Percentiles rank a stretch among this genome's conserved stretches.
phyloP scores from a whole-genome alignment of 352 stramenopile genomes.

The Pythium sp. region DNA sequence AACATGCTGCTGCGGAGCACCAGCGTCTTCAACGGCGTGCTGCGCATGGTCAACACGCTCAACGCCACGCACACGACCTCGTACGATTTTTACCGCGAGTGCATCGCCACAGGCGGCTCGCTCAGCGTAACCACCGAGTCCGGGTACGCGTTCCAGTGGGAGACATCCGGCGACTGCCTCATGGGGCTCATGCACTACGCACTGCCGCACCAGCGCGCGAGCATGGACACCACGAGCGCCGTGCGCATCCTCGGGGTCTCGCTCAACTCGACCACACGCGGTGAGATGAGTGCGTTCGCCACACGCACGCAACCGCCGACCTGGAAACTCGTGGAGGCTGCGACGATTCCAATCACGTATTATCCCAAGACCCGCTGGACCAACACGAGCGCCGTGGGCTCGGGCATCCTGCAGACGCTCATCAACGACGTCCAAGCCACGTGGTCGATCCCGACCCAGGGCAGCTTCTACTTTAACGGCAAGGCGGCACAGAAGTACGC shows the following conservation, averaged over 20 bases:
- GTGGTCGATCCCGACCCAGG: slow-evolving; percentile 47
- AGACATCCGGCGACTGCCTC: slow-evolving; percentile 48
- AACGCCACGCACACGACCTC: slow-evolving; percentile 35
- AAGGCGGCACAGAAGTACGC: slow-evolving; percentile 77
- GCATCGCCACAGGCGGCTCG: slow-evolving; percentile 49
- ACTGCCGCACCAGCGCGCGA: slow-evolving; percentile 54
- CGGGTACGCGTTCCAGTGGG: slow-evolving; percentile 60
- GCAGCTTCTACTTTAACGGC: slow-evolving; percentile 77
- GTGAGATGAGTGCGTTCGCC: slow-evolving; percentile 49
- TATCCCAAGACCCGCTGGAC: slow-evolving; percentile 47
- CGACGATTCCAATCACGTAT: slow-evolving; percentile 47
- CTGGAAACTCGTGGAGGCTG: slow-evolving; percentile 50
- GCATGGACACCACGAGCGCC: slow-evolving; percentile 34
- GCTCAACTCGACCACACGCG: slow-evolving; percentile 49
- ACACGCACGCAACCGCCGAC: slow-evolving; percentile 35
- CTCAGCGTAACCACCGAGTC: slow-evolving; percentile 42
- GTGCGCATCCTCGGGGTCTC: slow-evolving; percentile 36
- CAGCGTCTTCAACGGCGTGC: slow-evolving; percentile 34
- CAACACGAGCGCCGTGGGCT: slow-evolving; percentile 13
- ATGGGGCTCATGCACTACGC: slow-evolving; percentile 63
- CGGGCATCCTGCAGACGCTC: slow-evolving; percentile 43
- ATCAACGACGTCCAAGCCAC: slow-evolving; percentile 46
- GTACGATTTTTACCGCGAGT: slow-evolving; percentile 65
- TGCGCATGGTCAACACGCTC: slow-evolving; percentile 45
- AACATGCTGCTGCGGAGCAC: slow-evolving; percentile 39